Base-by-base conservation (phyloP, 129 eudicot genomes). In the Scalesia atractyloides region DNA sequence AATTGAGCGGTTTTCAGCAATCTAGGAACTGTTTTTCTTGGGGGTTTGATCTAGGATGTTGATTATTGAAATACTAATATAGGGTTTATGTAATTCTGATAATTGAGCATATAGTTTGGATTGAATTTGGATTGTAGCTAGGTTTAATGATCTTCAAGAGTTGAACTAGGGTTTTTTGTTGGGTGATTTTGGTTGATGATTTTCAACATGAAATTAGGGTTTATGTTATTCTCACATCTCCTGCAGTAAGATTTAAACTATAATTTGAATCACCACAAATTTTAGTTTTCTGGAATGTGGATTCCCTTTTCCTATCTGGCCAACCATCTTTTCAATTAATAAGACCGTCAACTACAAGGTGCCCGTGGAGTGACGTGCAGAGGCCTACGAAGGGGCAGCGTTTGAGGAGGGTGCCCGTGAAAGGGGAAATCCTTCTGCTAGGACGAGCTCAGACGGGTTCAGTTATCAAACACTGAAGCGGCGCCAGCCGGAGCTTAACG, bases 51-150 rank as follows among this genome's bases (percentile, higher is more conserved):
- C 39, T 20, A 57, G 57, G 56, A 58, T 72, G 65, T 72, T 76
- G 59, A 75, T 33, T 34, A 9, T 47, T 54, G 30, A 33, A 58
- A 48, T n/a, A n/a, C 24, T 58, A 9, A 14, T 76, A 13, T 54
- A 76, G 75, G 81, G 46, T 76, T 76, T 59, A 34, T 68, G 62
- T 43, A 18, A 15, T 43, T 58, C 37, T 66, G 73, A 75, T 39
- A 37, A 66, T 65, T 66, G 67, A 12, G 80, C 48, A 15, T 54
- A 14, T 3, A 37, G 67, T 24, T 16, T 13, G 33, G 18, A 57
- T 14, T 44, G 15, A 22, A 15, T 52, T 41, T 39, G 22, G 73
- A 20, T 74, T 66, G 59, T 17, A 36, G 26, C 43, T 37, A 19
- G 64, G 70, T 33, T 50, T 43, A 66, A 33, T 44, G 22, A 67